Conservation (phyloP, 2,329 filamentous ascomycete species). For the Alternaria alternata region DNA sequence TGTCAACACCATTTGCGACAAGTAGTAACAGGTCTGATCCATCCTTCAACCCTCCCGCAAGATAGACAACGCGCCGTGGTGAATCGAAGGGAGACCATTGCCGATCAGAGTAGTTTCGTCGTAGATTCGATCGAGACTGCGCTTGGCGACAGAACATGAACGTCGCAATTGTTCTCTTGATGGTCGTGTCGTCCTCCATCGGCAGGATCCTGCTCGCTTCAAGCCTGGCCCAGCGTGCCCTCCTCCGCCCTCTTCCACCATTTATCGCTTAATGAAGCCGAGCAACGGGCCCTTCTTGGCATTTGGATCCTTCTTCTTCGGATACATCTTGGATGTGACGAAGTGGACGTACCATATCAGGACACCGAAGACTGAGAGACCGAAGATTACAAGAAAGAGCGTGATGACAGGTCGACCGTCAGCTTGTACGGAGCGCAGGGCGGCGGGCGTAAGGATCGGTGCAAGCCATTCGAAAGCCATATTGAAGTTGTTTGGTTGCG, state of each 20-base stretch:
- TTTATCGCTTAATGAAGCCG: constrained; percentile 32
- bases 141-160: background rate
- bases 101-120: background rate
- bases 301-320: constrained; percentile 36
- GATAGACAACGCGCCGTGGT: background rate
- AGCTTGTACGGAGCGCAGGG: constrained; percentile 43
- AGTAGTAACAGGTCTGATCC: background rate
- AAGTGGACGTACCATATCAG: constrained; percentile 42
- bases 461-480: constrained; percentile 44
- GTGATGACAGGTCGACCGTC: constrained; percentile 85
- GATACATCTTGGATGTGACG: constrained; percentile 40
- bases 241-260: background rate
- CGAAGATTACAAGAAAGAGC: constrained; percentile 80
- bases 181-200: background rate
- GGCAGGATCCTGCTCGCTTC: background rate
- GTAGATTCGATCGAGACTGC: constrained; percentile 2
- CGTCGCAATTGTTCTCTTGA: constrained; percentile 1
- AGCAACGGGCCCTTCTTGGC: constrained; percentile 36
- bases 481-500: constrained; percentile 7
- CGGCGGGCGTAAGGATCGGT: constrained; percentile 42
- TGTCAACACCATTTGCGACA: background rate
- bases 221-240: background rate
- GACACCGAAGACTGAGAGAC: constrained; percentile 58
- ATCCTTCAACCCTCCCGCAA: background rate
- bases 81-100: background rate